These are phyloP conservation scores for Neurospora sp. DNA, from an alignment of 2,329 filamentous ascomycete genomes.

Conservation along the genomic window DNA sequence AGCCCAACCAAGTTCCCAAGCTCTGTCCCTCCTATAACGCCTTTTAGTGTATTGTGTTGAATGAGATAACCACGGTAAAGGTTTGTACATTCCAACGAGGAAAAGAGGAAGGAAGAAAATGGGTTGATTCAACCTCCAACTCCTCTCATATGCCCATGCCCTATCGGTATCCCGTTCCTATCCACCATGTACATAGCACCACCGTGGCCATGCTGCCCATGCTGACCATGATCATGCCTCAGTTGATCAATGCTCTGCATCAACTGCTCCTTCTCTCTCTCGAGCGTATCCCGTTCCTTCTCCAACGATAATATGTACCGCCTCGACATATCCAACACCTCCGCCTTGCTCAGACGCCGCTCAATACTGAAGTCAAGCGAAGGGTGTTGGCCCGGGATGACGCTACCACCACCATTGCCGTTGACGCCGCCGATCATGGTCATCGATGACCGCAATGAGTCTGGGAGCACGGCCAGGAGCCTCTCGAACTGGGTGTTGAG, in stretches of 20 bases:
- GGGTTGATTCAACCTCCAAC: not conserved
- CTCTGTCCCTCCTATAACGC: not conserved
- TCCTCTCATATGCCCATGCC: not conserved
- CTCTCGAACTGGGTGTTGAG: constrained; percentile 24
- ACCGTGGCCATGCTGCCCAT: not conserved
- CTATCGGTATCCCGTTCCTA: not conserved
- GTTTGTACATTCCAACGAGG: too few species aligned
- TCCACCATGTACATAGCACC: not conserved
- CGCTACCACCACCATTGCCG: not conserved
- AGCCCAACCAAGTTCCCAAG: not conserved
- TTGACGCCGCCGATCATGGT: constrained; percentile 1
- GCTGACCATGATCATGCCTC: not conserved
- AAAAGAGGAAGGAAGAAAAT: too few species aligned
- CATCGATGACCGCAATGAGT: constrained; percentile 13
- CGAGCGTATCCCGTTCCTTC: constrained; percentile 20
- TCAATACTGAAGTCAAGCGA: constrained; percentile 13
- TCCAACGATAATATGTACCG: constrained; percentile 25
- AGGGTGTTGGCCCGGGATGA: constrained; percentile 2
- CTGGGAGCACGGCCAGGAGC: constrained; percentile 20
- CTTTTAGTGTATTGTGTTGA: not conserved
- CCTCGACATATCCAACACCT: constrained; percentile 27
- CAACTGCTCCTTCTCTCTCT: constrained; percentile 22
- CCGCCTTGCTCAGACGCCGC: constrained; percentile 26
- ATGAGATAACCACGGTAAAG: not conserved
- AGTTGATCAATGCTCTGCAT: constrained; percentile 8